phyloP scores from a whole-genome alignment of 2,329 filamentous ascomycete species.

The Alternaria metachromatica region DNA sequence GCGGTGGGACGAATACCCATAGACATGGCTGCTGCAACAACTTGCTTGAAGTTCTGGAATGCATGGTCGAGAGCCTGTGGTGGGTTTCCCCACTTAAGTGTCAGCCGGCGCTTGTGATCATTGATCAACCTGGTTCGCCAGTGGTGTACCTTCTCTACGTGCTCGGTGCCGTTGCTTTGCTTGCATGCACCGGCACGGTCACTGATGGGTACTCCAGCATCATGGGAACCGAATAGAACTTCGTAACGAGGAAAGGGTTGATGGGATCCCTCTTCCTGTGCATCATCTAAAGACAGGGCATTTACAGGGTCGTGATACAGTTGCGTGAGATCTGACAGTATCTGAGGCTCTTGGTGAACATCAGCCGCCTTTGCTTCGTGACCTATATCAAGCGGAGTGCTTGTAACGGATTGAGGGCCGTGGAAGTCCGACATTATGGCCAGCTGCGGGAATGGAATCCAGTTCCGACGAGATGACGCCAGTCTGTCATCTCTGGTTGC shows the following conservation, averaged over 20 bases:
- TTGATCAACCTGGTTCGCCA: constrained; percentile 23
- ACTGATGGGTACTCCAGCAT: constrained; percentile 3
- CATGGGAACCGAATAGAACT: constrained; percentile 3
- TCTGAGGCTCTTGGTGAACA: not conserved
- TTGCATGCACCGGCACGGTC: not conserved
- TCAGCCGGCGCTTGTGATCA: constrained; percentile 24
- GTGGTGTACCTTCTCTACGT: not conserved
- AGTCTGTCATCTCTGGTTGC: not conserved
- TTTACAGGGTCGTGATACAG: not conserved
- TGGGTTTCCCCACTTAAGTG: constrained; percentile 4
- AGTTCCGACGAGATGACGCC: not conserved
- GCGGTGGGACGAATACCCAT: constrained; percentile 11
- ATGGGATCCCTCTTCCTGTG: not conserved
- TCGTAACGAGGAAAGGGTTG: constrained; percentile 1
- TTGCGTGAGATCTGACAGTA: not conserved
- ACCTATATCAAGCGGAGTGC: not conserved
- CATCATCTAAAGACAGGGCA: not conserved
- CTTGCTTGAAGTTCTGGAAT: constrained; percentile 14
- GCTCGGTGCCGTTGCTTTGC: not conserved
- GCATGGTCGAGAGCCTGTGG: not conserved
- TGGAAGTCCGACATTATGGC: not conserved
- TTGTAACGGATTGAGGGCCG: not conserved
- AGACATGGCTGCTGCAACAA: constrained; percentile 10
- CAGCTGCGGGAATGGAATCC: not conserved
- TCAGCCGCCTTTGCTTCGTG: not conserved